Base-by-base conservation (phyloP, 2,329 filamentous ascomycete species). In the Ophiostoma tasmaniense region DNA sequence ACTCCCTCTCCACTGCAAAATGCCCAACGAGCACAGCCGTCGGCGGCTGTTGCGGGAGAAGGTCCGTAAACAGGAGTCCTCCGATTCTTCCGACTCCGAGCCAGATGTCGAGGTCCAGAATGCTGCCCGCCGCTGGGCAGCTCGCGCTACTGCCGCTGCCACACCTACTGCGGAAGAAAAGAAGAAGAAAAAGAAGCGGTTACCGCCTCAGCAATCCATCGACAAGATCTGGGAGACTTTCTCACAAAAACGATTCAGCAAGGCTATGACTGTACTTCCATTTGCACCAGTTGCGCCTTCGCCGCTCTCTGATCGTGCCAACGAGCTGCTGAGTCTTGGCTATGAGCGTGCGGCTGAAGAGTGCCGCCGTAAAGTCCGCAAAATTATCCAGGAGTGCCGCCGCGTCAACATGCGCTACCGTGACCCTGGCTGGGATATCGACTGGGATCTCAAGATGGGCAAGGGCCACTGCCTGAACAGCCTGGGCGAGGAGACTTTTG, bases 361-460 rank as follows among this genome's bases (percentile, higher is more conserved):
- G 73, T 91, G 89, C 75, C 82, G 81, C 25, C 83, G 84, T 64
- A 90, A 82, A 78, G 89, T 83, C 42, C 78, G 82, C 64, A 87
- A 87, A 75, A 88, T 88, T 70, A 85, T 87, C 65, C 79, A 84
- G 71, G 85, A 87, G 73, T 95, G 92, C 78, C 82, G 84, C 72
- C 83, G 90, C 28, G 83, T 93, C 50, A 96, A 96, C 74, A 90
- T 89, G 76, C 89, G 92, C 74, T 96, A 95, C 76, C 84, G 90
- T 30, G 89, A 91, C 72, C 85, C 86, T 0, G 84, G 82, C 1
- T 87, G 81, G 77, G 84, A 87, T 73, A 74, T 87, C 75, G 86
- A 87, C 73, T 88, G 85, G 84, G 86, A 91, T 73, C 84, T 92
- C 70, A 89, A 90, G 76, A 87, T 88, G 76, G 84, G 86, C 72